A percentile compares a stretch with the other conserved stretches of the same genome.
These are phyloP conservation scores for Blastobotrys indianensis DNA, from an alignment of 1,139 yeast genomes.

Conservation along the genomic window DNA sequence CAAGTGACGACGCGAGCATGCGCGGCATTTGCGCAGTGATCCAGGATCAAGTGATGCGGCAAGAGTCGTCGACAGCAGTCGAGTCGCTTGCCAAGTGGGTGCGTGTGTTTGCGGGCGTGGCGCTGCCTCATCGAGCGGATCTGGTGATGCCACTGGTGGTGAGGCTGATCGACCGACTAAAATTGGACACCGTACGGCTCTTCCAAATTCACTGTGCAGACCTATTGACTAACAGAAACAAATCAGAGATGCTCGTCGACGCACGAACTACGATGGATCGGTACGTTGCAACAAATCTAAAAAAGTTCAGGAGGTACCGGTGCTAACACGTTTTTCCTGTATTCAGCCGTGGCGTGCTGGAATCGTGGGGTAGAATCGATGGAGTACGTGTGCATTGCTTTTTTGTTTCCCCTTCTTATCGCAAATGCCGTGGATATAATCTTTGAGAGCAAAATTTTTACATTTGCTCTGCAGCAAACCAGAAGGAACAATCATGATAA, in stretches of 20 bases:
- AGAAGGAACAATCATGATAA: slow-evolving; percentile 1
- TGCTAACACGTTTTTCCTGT: too few species aligned
- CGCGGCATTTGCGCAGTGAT: not conserved
- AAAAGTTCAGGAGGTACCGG: too few species aligned
- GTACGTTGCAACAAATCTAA: too few species aligned
- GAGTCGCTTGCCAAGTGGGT: not conserved
- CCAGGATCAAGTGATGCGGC: not conserved
- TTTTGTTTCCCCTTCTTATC: not conserved
- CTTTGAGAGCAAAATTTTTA: too few species aligned
- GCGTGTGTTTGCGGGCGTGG: slow-evolving; percentile 2
- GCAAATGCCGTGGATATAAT: too few species aligned
- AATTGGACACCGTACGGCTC: too few species aligned
- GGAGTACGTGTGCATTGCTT: not conserved
- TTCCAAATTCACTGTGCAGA: too few species aligned
- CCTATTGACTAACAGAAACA: too few species aligned
- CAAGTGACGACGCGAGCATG: not conserved
- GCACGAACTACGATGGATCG: slow-evolving; percentile 3
- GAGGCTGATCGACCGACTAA: not conserved
- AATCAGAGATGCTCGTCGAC: not conserved
- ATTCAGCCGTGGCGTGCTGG: slow-evolving; percentile 2
- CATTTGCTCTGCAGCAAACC: not conserved
- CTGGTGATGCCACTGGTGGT: not conserved
- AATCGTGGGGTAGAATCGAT: slow-evolving; percentile 1
- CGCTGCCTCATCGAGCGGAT: not conserved
- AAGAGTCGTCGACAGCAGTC: not conserved